Evolutionary conservation across 2,329 filamentous ascomycete species (phyloP), one percentile per base, ranked within the genome.

Genomic region (Xylariaceae sp.): DNA sequence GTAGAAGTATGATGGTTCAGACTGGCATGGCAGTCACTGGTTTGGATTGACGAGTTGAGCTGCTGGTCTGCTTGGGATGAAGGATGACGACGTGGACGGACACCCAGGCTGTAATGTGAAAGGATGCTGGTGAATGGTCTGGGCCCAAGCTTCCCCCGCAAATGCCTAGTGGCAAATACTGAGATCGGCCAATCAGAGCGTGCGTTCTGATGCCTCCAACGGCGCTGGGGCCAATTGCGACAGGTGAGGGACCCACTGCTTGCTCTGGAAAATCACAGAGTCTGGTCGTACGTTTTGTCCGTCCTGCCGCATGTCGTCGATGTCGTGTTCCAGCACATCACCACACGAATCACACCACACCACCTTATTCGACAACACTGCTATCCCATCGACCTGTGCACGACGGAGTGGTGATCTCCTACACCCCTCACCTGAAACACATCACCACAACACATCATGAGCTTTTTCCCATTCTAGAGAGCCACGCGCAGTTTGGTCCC

Each of bases 371-470:
- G 41, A 22, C 45, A 40, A 38, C 44, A n/a, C 9, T 46, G 48
- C 47, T 52, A 30, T 44, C 42, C 45, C 48, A 40, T 22, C 44
- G 33, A 18, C 44, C 44, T 30, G 33, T 27, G 38, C 49, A 45
- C 42, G 44, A 18, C 53, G 55, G 55, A 57, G 55, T 57, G 55
- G 55, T 57, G 55, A 56, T 48, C 55, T 57, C 53, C 55, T 56
- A 50, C 45, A 54, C 53, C 51, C 39, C 50, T 53, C 53, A 57
- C 53, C 55, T 50, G 48, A 54, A 52, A 51, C 31, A 49, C 44
- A 22, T 27, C 38, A 39, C 52, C 44, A 11, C 33, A 36, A 33
- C 47, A 40, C 17, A 42, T 42, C 46, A 54, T 53, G 51, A 49
- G 35, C 47, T 17, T 12, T 36, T 39, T 46, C 18, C 43, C 6